These are phyloP conservation scores for Prunus fruticosa DNA, from an alignment of 306 rosid genomes.

Conservation along the genomic window DNA sequence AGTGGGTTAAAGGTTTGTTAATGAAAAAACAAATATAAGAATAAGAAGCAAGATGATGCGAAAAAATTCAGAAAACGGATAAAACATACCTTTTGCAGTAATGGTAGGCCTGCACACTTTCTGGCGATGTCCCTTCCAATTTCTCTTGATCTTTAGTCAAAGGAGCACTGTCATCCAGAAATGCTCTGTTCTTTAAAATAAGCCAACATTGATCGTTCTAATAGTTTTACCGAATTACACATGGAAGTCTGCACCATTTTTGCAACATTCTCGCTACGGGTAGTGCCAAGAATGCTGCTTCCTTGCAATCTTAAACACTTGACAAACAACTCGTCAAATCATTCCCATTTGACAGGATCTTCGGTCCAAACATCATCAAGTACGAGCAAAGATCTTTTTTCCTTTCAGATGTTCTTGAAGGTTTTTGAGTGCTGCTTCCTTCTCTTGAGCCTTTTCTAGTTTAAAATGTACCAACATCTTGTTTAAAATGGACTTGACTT, in stretches of 20 bases:
- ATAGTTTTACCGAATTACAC: neutral
- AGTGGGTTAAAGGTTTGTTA: too few species aligned
- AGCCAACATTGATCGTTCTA: neutral
- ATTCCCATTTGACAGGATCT: neutral
- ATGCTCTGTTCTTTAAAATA: neutral
- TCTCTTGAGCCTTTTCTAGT: neutral
- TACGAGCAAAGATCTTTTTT: constrained; percentile 6
- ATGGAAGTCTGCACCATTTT: neutral
- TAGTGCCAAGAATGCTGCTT: constrained; percentile 12
- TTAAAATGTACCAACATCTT: neutral
- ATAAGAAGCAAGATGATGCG: too few species aligned
- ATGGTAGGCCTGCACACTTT: too few species aligned
- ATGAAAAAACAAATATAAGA: too few species aligned
- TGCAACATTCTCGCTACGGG: neutral
- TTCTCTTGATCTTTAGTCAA: too few species aligned
- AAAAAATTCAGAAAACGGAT: too few species aligned
- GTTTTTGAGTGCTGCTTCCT: neutral
- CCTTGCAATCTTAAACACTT: neutral
- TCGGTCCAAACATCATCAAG: constrained; percentile 27
- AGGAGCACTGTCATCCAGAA: neutral
- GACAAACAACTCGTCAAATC: neutral
- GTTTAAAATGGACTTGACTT: neutral
- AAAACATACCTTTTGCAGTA: too few species aligned
- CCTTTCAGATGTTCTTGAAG: neutral
- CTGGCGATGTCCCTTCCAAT: too few species aligned